Percentiles rank a stretch among this genome's conserved stretches.
Evolutionary conservation across 345 rosid species (phyloP).

Genomic region (Aquilaria sinensis): DNA sequence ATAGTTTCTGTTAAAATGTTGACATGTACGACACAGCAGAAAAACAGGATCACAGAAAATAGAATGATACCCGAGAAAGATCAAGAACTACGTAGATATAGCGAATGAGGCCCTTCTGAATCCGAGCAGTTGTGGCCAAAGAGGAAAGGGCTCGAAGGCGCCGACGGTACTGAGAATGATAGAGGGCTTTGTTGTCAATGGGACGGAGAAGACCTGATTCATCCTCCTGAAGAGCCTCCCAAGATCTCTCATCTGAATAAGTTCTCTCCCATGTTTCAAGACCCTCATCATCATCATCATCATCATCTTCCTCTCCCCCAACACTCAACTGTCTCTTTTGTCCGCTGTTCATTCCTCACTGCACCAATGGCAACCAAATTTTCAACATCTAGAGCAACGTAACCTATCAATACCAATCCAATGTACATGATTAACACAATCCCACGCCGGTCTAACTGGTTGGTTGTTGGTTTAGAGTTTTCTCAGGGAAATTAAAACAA

Average conservation of each 20-base stretch:
- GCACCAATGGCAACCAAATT: neutral
- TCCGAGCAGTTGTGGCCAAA: constrained; percentile 46
- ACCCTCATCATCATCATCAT: constrained; percentile 34
- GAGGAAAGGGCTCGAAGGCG: constrained; percentile 70
- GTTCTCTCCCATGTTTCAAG: constrained; percentile 74
- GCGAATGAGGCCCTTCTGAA: constrained; percentile 93
- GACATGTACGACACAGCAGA: neutral
- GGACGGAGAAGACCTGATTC: constrained; percentile 80
- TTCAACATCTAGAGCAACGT: too few species aligned
- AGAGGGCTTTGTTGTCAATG: constrained; percentile 54
- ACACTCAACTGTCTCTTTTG: constrained; percentile 31
- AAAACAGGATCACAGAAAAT: neutral
- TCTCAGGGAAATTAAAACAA: too few species aligned
- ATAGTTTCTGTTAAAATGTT: neutral
- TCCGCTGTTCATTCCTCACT: constrained; percentile 34
- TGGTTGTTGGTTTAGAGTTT: too few species aligned
- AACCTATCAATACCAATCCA: too few species aligned
- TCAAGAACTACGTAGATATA: constrained; percentile 78
- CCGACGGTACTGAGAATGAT: constrained; percentile 66
- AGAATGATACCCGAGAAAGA: constrained; percentile 60
- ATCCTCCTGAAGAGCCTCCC: constrained; percentile 90
- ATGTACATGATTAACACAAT: too few species aligned
- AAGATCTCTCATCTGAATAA: constrained; percentile 78
- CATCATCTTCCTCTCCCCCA: constrained; percentile 53
- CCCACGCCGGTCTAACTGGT: too few species aligned